These are phyloP conservation scores for Rhododendron kiyosumense DNA, from an alignment of 148 eudicot genomes.

Conservation along the genomic window DNA sequence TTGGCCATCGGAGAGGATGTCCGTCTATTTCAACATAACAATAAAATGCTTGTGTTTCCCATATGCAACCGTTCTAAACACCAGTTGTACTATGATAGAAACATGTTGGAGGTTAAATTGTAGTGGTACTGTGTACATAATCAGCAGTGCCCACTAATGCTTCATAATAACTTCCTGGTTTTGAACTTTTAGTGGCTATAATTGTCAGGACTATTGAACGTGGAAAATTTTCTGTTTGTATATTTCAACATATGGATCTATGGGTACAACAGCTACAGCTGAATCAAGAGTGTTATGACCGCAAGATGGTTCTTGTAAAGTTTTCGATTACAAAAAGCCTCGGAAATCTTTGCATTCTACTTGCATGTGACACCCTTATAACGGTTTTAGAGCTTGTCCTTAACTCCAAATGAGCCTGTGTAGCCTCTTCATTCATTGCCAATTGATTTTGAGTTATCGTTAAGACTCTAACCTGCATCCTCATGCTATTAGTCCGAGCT, in stretches of 20 bases:
- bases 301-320: background rate
- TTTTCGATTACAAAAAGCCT: background rate
- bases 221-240: background rate
- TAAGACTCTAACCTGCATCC: background rate
- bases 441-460: no score
- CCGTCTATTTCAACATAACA: background rate
- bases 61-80: background rate
- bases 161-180: background rate
- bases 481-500: background rate
- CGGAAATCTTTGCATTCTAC: background rate
- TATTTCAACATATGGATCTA: background rate
- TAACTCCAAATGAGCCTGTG: no score
- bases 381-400: no score
- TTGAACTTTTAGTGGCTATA: background rate
- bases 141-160: background rate
- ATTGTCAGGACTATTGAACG: background rate
- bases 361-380: background rate
- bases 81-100: background rate
- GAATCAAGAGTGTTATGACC: background rate
- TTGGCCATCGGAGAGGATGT: background rate
- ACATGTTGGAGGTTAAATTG: background rate
- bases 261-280: background rate
- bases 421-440: background rate
- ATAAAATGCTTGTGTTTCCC: background rate
- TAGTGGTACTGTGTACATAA: background rate